Evolutionary conservation across 768 basidiomycete genomes (phyloP), one percentile per base, ranked within the genome.

Genomic region (Tephrocybe sp.): DNA sequence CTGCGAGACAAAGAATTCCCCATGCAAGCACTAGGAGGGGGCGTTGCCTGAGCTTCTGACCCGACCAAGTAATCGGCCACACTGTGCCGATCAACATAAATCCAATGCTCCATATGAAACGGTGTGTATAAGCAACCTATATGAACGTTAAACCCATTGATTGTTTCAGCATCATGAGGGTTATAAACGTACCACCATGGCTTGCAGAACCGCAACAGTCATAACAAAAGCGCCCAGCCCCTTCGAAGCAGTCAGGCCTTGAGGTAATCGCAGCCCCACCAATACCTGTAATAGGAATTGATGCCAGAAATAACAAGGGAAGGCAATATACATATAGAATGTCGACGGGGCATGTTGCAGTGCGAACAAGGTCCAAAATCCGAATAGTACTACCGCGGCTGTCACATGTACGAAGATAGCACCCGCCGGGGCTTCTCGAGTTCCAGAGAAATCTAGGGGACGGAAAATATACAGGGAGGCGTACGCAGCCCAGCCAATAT

Each of bases 261-360:
- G 48, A 19, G 39, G 51, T 7, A 48, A 24, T 23, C 49, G 47
- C 2, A 66, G 24, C 9, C 59, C 39, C 4, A 57, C 57, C 13
- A 55, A 33, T 0, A 48, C 59, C 45, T 72, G 70, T 1, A 63
- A 49, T 38, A 73, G 45, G 40, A 82, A 80, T 45, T 76, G 79
- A 25, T 73, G 72, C 88, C 88, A 90, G 63, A 92, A 92, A 66
- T 81, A 91, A 25, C 78, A 75, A 0, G 91, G 88, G 53, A 91
- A 91, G 3, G 75, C 61, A 29, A 83, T 74, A 59, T 94, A 94
- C 34, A 88, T 49, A 60, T 86, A 91, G 58, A 89, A 88, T 3
- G 82, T 81, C 77, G 74, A 79, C 0, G 89, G 86, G 0, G 83
- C 80, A 19, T 64, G 69, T 59, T 91, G 87, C n/a, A 83, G 36